These are phyloP conservation scores for Harringtonia aguacate DNA, from an alignment of 2,329 filamentous ascomycete species.

Conservation along the genomic window DNA sequence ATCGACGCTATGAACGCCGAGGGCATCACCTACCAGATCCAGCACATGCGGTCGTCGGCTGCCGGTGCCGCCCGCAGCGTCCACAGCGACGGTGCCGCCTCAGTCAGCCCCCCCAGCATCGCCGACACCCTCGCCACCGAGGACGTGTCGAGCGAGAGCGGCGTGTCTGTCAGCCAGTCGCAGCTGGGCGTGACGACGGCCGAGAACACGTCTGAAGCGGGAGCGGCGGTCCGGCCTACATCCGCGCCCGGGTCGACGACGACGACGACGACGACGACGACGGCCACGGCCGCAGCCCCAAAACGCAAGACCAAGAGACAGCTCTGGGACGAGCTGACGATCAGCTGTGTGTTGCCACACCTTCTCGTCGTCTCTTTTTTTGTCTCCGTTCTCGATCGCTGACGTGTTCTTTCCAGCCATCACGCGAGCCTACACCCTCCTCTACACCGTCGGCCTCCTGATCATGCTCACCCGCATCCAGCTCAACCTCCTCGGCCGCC, in stretches of 20 bases:
- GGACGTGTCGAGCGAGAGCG: conserved; percentile 83
- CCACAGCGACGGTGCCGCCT: conserved; percentile 28
- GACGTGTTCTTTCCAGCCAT: conserved; percentile 48
- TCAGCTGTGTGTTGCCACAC: conserved; percentile 63
- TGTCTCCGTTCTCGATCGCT: not conserved
- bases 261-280: conserved; percentile 8
- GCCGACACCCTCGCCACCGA: conserved; percentile 66
- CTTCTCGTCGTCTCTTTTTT: not conserved
- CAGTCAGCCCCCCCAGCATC: conserved; percentile 46
- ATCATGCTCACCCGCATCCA: conserved; percentile 90
- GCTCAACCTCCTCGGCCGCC: conserved; percentile 87
- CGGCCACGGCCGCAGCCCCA: conserved; percentile 12
- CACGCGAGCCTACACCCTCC: conserved; percentile 78
- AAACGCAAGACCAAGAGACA: conserved; percentile 71
- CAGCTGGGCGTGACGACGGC: conserved; percentile 33
- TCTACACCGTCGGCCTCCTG: conserved; percentile 84
- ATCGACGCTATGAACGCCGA: conserved; percentile 83
- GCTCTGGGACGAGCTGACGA: conserved; percentile 95
- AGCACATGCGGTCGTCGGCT: conserved; percentile 68
- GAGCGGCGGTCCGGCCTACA: too few species aligned
- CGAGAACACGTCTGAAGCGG: conserved; percentile 8
- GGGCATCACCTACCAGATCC: conserved; percentile 83
- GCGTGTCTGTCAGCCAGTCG: conserved; percentile 71
- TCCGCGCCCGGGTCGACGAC: not conserved
- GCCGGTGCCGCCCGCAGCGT: conserved; percentile 34